Evolutionary conservation across 179 eudicot species (phyloP).

Genomic region (Beta lomatogona): DNA sequence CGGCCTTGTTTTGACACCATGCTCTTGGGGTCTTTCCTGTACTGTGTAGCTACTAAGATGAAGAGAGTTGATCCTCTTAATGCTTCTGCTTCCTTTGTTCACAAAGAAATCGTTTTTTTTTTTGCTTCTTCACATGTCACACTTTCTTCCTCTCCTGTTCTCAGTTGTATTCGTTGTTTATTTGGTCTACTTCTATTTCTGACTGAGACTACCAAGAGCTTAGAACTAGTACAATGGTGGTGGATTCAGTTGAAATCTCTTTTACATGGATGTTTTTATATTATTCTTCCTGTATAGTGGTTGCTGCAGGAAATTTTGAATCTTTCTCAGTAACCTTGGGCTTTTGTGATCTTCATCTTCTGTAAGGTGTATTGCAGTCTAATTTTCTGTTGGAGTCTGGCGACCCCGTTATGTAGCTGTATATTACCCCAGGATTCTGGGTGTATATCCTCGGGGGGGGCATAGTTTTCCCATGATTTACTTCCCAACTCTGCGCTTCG

Average conservation of each 20-base stretch:
- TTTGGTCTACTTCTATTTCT: not conserved
- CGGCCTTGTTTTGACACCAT: no score
- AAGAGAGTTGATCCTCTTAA: not conserved
- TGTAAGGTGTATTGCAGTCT: not conserved
- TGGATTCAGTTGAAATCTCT: not conserved
- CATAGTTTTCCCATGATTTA: not conserved
- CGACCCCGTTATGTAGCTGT: not conserved
- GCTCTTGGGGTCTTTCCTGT: no score
- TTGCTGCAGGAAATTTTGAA: no score
- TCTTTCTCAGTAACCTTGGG: not conserved
- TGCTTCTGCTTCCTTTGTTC: not conserved
- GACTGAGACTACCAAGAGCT: constrained; percentile 3
- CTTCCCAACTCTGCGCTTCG: not conserved
- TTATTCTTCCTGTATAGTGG: no score
- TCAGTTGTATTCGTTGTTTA: not conserved
- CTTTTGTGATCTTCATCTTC: not conserved
- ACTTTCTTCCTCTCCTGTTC: not conserved
- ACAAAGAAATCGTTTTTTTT: no score
- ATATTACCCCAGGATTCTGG: not conserved
- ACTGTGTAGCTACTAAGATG: not conserved
- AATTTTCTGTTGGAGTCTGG: not conserved
- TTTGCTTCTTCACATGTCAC: not conserved
- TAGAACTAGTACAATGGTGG: not conserved
- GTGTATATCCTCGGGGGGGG: no score
- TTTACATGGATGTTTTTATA: no score